Conservation (phyloP, 164 flowering plant genomes). For the Dillenia turbinata region DNA sequence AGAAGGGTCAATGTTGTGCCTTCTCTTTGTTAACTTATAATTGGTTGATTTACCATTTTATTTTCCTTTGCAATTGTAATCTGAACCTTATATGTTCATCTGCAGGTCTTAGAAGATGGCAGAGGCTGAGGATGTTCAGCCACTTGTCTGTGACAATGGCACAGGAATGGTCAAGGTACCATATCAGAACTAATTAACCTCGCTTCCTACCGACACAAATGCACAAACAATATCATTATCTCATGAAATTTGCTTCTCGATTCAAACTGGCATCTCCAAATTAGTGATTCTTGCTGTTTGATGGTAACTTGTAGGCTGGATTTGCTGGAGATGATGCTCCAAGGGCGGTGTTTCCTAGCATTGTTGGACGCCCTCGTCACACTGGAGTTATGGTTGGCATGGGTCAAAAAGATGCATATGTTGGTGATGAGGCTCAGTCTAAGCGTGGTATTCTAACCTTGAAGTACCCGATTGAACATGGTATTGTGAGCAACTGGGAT, state of each 20-base stretch:
- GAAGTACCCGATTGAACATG: conserved; percentile 82
- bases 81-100: conserved; percentile 1
- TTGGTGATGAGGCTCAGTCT: conserved; percentile 70
- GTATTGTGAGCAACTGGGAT: conserved; percentile 84
- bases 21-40: neutral
- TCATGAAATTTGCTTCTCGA: neutral
- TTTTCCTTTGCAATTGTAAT: neutral
- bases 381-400: conserved; percentile 75
- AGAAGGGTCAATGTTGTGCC: too few relatives aligned
- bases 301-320: conserved; percentile 43
- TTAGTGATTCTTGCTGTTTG: neutral
- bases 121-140: conserved; percentile 57
- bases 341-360: conserved; percentile 73
- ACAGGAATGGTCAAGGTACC: conserved; percentile 66
- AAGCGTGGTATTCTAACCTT: conserved; percentile 64
- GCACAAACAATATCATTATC: neutral
- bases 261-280: neutral
- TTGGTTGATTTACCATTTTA: neutral
- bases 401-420: conserved; percentile 74
- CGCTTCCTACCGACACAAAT: neutral
- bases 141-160: conserved; percentile 63
- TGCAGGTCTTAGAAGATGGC: conserved; percentile 39
- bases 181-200: neutral
- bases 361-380: conserved; percentile 66
- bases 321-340: conserved; percentile 88